Percentiles rank a stretch among this genome's conserved stretches.
Conservation (phyloP, 495 filamentous ascomycete genomes). For the Parachaetomium inaequale region DNA sequence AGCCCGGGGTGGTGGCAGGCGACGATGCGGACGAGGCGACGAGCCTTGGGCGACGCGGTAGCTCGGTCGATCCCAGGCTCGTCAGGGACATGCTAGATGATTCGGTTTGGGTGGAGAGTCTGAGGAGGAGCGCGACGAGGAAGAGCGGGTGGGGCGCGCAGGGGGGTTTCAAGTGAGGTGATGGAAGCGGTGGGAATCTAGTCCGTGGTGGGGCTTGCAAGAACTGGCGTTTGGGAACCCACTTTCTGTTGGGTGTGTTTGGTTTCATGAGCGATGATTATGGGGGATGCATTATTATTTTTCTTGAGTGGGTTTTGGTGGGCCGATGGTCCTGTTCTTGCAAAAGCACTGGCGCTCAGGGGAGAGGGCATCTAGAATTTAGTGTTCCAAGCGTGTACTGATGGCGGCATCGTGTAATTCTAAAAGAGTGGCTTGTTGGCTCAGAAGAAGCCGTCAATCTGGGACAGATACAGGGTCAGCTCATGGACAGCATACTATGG, state of each 20-base stretch:
- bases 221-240: constrained; percentile 1
- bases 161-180: constrained; percentile 14
- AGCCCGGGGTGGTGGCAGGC: constrained; percentile 16
- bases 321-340: not conserved
- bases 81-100: constrained; percentile 78
- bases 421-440: not conserved
- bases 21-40: constrained; percentile 28
- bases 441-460: not conserved
- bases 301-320: not conserved
- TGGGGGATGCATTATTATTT: constrained; percentile 3
- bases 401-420: not conserved
- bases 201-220: not conserved
- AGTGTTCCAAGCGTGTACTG: not conserved
- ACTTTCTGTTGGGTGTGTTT: not conserved
- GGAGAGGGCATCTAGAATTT: not conserved
- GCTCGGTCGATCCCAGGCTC: constrained; percentile 70
- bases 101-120: constrained; percentile 89
- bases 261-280: constrained; percentile 12
- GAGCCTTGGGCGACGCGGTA: constrained; percentile 46
- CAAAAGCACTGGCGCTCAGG: constrained; percentile 7
- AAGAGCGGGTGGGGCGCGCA: constrained; percentile 18
- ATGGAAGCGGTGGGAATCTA: not conserved
- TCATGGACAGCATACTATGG: no score
- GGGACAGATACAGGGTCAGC: not conserved
- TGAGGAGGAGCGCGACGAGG: constrained; percentile 83